Evolutionary conservation across 805 yeast genomes (phyloP).

Genomic region (Myxozyma neglecta): DNA sequence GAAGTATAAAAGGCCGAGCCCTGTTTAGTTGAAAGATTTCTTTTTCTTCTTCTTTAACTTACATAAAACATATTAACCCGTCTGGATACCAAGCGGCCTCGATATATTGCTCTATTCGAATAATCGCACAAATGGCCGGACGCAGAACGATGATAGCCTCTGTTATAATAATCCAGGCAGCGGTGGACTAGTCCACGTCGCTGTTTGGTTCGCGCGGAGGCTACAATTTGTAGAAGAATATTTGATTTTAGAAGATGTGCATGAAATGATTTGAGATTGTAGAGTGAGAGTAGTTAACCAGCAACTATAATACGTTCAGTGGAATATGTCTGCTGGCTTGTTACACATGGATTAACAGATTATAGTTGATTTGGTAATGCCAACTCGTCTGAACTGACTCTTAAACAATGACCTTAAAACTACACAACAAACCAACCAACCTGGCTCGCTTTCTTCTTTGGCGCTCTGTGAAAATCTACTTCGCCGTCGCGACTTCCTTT

Average conservation of each 20-base stretch:
- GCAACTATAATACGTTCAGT: no score
- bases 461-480: no score
- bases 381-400: no score
- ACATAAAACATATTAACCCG: constrained; percentile 25
- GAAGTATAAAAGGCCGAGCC: background rate
- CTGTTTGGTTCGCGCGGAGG: constrained; percentile 32
- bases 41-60: constrained; percentile 7
- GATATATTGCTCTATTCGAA: constrained; percentile 21
- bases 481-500: no score
- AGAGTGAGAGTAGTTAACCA: no score
- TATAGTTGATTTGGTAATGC: no score
- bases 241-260: background rate
- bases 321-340: no score
- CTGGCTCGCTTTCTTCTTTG: no score
- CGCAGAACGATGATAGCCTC: constrained; percentile 21
- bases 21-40: background rate
- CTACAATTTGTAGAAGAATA: constrained; percentile 11
- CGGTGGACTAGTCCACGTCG: constrained; percentile 1
- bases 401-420: no score
- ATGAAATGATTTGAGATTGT: no score
- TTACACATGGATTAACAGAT: no score
- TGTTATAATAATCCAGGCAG: constrained; percentile 26
- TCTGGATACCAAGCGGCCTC: constrained; percentile 33
- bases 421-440: no score
- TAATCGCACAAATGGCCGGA: constrained; percentile 32